Base-by-base conservation (phyloP, 345 rosid genomes). In the Euphorbia pulcherrima region DNA sequence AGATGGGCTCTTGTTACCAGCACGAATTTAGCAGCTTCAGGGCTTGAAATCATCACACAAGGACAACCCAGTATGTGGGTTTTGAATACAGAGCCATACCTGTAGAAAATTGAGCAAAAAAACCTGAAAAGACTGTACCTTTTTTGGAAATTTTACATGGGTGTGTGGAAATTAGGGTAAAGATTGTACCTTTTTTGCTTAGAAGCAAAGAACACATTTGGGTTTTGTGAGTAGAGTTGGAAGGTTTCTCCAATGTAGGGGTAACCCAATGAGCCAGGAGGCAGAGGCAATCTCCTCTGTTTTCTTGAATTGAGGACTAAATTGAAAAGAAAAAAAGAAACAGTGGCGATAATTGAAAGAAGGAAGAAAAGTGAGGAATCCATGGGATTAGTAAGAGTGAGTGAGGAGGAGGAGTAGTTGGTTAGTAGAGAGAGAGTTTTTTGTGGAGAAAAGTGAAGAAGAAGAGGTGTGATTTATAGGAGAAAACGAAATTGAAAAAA, bases 191-290 rank as follows among this genome's bases (percentile, higher is more conserved):
- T 85, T 46, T 78, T 82, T 16, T 80, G 78, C 72, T 92, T 92
- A 0, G 88, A 79, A 16, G 92, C 83, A 68, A 92, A 89, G 84
- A 92, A 92, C 75, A 81, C 79, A 76, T 86, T 87, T 8, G 97
- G 97, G 87, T 92, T 78, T 60, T 89, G 96, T 16, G 97, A 92
- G 82, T 92, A 92, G 61, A 92, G 89, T 20, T 92, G 89, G 37
- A 89, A 85, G 13, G 97, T 92, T 60, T 92, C 96, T 0, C 97
- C 97, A 24, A 92, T 72, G 68, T 85, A 89, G 52, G 97, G 96
- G 85, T 85, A 92, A 35, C 97, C 97, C 75, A 89, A 18, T 35
- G 96, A 68, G 62, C 97, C 97, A 1, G 96, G 97, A 5, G 97
- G 97, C 28, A 92, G 92, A 41, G 92, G 91, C 17, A 83, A 79